Evolutionary conservation across 2,329 filamentous ascomycete genomes (phyloP).

Genomic region (Fusarium sp.): DNA sequence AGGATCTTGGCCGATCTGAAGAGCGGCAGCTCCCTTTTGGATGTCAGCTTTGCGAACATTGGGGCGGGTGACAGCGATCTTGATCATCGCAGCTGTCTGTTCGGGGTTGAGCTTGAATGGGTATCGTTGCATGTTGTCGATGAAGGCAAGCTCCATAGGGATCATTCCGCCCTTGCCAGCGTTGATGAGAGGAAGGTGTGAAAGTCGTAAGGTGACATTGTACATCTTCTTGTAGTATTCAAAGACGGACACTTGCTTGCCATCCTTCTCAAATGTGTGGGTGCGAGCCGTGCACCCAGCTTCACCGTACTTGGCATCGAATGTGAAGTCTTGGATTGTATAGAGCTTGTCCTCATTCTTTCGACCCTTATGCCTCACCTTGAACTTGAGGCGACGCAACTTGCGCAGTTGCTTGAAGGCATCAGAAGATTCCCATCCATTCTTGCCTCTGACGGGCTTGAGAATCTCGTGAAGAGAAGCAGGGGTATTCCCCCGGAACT

Average conservation of each 20-base stretch:
- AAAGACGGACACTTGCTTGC: constrained; percentile 59
- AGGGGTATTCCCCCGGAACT: constrained; percentile 46
- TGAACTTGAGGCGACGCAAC: constrained; percentile 68
- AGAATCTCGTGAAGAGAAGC: constrained; percentile 50
- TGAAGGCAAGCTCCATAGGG: constrained; percentile 70
- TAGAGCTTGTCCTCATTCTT: constrained; percentile 61
- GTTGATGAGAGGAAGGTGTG: constrained; percentile 68
- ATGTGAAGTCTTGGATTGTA: constrained; percentile 65
- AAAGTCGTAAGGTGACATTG: constrained; percentile 60
- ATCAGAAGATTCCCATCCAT: constrained; percentile 57
- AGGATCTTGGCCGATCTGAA: constrained; percentile 76
- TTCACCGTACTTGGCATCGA: constrained; percentile 56
- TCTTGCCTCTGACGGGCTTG: constrained; percentile 50
- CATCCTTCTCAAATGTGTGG: constrained; percentile 67
- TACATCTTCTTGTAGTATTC: constrained; percentile 71
- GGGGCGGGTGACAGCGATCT: constrained; percentile 87
- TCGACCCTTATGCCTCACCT: constrained; percentile 64
- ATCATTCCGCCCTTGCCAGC: constrained; percentile 67
- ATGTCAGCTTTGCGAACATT: constrained; percentile 76
- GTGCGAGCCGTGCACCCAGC: constrained; percentile 64
- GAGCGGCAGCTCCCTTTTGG: constrained; percentile 63
- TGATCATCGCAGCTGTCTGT: constrained; percentile 90
- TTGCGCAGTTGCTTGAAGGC: constrained; percentile 67
- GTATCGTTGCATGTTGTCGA: constrained; percentile 70
- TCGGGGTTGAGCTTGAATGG: constrained; percentile 70